Percentiles rank a stretch among this genome's conserved stretches.
phyloP scores from a whole-genome alignment of 2,329 filamentous ascomycete species.

The Colletotrichum eleusines region DNA sequence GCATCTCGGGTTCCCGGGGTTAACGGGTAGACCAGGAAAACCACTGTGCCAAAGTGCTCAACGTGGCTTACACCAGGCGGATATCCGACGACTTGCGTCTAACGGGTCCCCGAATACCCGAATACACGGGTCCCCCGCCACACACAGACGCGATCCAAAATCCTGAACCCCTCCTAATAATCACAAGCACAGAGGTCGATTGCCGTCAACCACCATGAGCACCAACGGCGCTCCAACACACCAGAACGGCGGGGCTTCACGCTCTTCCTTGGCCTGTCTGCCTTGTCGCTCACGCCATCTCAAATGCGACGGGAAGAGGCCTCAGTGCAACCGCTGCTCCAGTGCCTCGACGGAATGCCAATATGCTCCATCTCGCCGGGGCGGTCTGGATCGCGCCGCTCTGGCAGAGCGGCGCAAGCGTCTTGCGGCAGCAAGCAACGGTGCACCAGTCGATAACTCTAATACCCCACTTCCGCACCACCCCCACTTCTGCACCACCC shows the following conservation, averaged over 20 bases:
- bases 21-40: not conserved
- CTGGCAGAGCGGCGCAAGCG: constrained; percentile 48
- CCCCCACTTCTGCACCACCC: too few species aligned
- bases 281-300: constrained; percentile 64
- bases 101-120: constrained; percentile 27
- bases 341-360: constrained; percentile 58
- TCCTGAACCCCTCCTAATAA: not conserved
- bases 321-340: constrained; percentile 59
- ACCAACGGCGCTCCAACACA: not conserved
- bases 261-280: constrained; percentile 60
- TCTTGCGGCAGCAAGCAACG: constrained; percentile 39
- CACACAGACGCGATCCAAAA: not conserved
- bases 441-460: not conserved
- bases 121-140: constrained; percentile 4
- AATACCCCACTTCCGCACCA: too few species aligned
- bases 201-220: not conserved
- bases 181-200: not conserved
- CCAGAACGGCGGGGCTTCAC: constrained; percentile 25
- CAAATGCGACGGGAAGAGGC: constrained; percentile 64
- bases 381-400: constrained; percentile 52
- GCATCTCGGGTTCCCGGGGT: not conserved
- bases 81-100: not conserved
- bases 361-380: constrained; percentile 64
- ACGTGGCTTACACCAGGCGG: not conserved
- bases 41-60: not conserved